These are phyloP conservation scores for Globisporangium solare DNA, from an alignment of 352 stramenopile species.

Conservation along the genomic window DNA sequence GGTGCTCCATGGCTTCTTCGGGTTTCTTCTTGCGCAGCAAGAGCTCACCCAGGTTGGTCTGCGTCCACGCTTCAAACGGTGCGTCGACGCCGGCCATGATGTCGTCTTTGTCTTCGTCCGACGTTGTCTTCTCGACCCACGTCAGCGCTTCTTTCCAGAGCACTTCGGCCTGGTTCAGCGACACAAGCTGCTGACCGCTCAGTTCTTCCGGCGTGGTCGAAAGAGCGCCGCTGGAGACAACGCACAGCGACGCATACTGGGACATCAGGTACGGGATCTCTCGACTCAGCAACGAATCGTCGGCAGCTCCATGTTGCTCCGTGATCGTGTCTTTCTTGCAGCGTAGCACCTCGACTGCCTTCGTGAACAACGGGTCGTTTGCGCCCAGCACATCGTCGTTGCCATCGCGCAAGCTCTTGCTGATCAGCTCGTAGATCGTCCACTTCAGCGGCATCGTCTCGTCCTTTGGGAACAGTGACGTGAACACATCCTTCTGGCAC, in stretches of 20 bases:
- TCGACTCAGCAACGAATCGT: constrained; percentile 46
- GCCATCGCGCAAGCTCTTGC: constrained; percentile 39
- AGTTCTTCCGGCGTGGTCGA: constrained; percentile 22
- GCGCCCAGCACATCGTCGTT: constrained; percentile 31
- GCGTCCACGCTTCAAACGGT: constrained; percentile 59
- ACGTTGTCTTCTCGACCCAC: constrained; percentile 49
- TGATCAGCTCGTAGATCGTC: constrained; percentile 66
- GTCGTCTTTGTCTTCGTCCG: constrained; percentile 40
- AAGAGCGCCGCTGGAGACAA: constrained; percentile 40
- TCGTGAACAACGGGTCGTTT: constrained; percentile 55
- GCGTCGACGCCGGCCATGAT: constrained; percentile 46
- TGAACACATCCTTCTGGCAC: constrained; percentile 58
- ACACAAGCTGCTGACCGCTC: constrained; percentile 34
- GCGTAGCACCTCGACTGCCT: constrained; percentile 49
- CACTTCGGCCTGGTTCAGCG: constrained; percentile 60
- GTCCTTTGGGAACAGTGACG: constrained; percentile 47
- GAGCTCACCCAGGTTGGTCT: constrained; percentile 69
- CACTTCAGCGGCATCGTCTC: constrained; percentile 62
- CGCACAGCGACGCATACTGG: constrained; percentile 59
- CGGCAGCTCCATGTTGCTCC: constrained; percentile 24
- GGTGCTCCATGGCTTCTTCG: constrained; percentile 62
- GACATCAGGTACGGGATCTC: constrained; percentile 71
- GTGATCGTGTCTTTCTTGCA: constrained; percentile 54
- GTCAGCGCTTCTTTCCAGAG: constrained; percentile 63
- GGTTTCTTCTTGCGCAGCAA: constrained; percentile 51